Percentiles rank a stretch among this genome's conserved stretches.
These are phyloP conservation scores for Sordariomycetes sp. DNA, from an alignment of 2,329 filamentous ascomycete species.

Conservation along the genomic window DNA sequence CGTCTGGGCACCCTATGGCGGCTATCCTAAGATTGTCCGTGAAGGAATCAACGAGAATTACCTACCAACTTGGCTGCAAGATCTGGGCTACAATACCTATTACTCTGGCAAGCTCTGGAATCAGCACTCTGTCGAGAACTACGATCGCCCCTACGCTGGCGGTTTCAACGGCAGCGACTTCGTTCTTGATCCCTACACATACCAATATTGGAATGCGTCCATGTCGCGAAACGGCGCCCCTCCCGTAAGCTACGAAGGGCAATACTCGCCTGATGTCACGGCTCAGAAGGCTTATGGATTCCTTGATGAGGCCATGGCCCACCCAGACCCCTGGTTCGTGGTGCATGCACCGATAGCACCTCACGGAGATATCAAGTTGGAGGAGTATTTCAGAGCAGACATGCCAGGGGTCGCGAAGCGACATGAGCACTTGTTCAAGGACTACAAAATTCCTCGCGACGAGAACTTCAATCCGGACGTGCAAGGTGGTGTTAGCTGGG, in stretches of 20 bases:
- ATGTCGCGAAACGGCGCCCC: slow-evolving; percentile 51
- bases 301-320: slow-evolving; percentile 37
- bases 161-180: slow-evolving; percentile 50
- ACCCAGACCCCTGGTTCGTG: slow-evolving; percentile 44
- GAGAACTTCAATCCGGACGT: slow-evolving; percentile 52
- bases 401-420: slow-evolving; percentile 28
- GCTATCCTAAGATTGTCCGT: slow-evolving; percentile 38
- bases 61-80: slow-evolving; percentile 40
- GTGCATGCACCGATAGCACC: slow-evolving; percentile 36
- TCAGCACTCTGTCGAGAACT: slow-evolving; percentile 35
- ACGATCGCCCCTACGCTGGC: slow-evolving; percentile 38
- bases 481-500: slow-evolving; percentile 32
- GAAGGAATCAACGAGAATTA: slow-evolving; percentile 39
- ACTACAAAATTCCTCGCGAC: slow-evolving; percentile 51
- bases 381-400: not conserved
- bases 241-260: slow-evolving; percentile 41
- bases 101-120: slow-evolving; percentile 49
- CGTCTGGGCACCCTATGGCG: slow-evolving; percentile 13
- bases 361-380: slow-evolving; percentile 20
- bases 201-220: slow-evolving; percentile 56
- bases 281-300: slow-evolving; percentile 40
- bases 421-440: slow-evolving; percentile 50
- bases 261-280: slow-evolving; percentile 42
- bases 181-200: slow-evolving; percentile 57
- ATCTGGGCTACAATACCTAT: slow-evolving; percentile 40